Evolutionary conservation across 2,329 filamentous ascomycete genomes (phyloP).

Genomic region (Exutisphaerella laricina): DNA sequence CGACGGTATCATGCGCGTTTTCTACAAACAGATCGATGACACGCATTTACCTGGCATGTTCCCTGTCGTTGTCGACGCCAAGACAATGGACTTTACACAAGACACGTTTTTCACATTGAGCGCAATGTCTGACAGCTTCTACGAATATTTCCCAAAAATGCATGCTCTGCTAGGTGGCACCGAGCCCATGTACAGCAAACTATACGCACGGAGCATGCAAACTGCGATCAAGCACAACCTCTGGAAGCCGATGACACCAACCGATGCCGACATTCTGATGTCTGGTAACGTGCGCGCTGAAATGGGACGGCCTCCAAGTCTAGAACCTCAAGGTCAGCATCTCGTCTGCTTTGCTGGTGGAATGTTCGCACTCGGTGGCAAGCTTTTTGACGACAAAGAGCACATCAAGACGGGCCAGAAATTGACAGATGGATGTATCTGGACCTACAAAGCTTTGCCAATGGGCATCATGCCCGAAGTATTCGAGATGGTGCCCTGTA

Average conservation of each 20-base stretch:
- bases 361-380: slow-evolving; percentile 57
- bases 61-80: slow-evolving; percentile 42
- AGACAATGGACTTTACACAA: slow-evolving; percentile 37
- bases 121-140: slow-evolving; percentile 35
- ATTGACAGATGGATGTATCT: slow-evolving; percentile 57
- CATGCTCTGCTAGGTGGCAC: slow-evolving; percentile 44
- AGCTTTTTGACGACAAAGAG: slow-evolving; percentile 47
- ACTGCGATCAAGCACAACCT: slow-evolving; percentile 43
- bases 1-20: slow-evolving; percentile 38
- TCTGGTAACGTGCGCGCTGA: slow-evolving; percentile 39
- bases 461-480: slow-evolving; percentile 58
- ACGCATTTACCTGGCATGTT: slow-evolving; percentile 46
- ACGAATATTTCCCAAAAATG: slow-evolving; percentile 45
- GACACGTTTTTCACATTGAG: slow-evolving; percentile 36
- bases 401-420: slow-evolving; percentile 54
- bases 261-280: slow-evolving; percentile 43
- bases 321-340: slow-evolving; percentile 52
- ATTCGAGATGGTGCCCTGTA: slow-evolving; percentile 51
- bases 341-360: slow-evolving; percentile 57
- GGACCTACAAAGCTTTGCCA: slow-evolving; percentile 53
- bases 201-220: slow-evolving; percentile 51
- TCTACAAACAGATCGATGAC: slow-evolving; percentile 39
- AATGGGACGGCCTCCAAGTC: slow-evolving; percentile 22
- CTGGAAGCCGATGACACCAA: slow-evolving; percentile 46
- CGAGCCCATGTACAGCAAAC: slow-evolving; percentile 43